These are phyloP conservation scores for Taiozyma sp. DNA, from an alignment of 1,139 yeast species.

Conservation along the genomic window DNA sequence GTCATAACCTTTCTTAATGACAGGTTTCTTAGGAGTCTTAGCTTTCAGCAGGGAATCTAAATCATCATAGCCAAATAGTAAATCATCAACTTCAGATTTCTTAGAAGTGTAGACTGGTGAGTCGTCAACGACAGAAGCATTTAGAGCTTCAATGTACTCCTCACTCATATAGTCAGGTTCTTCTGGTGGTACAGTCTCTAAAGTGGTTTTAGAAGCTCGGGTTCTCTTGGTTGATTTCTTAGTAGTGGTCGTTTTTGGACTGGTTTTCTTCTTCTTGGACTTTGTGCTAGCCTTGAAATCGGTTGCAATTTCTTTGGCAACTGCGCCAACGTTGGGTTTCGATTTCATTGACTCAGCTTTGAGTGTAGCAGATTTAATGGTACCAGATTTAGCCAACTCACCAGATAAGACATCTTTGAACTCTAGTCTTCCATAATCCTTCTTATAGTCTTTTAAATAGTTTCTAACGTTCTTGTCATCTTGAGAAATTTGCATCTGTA, in stretches of 20 bases:
- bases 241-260: neutral
- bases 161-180: neutral
- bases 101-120: neutral
- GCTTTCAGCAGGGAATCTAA: neutral
- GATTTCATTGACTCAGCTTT: neutral
- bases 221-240: neutral
- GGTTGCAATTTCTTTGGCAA: neutral
- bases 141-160: neutral
- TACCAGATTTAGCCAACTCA: neutral
- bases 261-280: neutral
- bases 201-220: neutral
- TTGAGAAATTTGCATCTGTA: conserved; percentile 30
- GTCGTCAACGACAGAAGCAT: neutral
- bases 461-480: conserved; percentile 26
- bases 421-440: conserved; percentile 8
- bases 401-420: conserved; percentile 10
- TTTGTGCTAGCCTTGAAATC: neutral
- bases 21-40: neutral
- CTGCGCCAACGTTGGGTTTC: neutral
- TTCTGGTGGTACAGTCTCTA: neutral
- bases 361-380: neutral
- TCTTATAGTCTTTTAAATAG: conserved; percentile 10
- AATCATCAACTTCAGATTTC: neutral
- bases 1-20: neutral
- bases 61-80: neutral